Base-by-base conservation (phyloP, 805 yeast species). In the Phaffomyces thermotolerans region DNA sequence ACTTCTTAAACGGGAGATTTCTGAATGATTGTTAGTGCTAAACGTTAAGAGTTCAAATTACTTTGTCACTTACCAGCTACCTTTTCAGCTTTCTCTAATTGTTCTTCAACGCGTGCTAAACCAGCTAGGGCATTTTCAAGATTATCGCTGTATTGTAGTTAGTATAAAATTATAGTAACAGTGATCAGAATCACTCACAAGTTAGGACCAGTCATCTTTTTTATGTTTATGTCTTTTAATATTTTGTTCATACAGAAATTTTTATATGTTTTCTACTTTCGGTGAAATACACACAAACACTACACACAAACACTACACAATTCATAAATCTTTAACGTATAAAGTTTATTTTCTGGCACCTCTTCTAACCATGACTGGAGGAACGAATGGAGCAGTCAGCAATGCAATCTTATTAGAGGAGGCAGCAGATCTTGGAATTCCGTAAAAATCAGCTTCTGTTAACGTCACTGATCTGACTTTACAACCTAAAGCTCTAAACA, bases 401-500 rank as follows among this genome's bases (percentile, higher is more conserved):
- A 77, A 65, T 3, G 97, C 98, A 52, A 91, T 71, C 64, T 88
- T 87, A 65, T 84, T 82, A 33, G 78, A 72, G 9, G 77, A 62
- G 13, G 81, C 81, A 43, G 73, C 67, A 41, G 73, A 64, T 63
- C 76, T 81, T 40, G 84, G 76, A 46, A 84, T 71, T 27, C 83
- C 84, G 51, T 79, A 73, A 4, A 83, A 83, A 55, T 81, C 88
- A 32, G 87, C 87, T 64, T 82, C 84, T n/a, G 81, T 73, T 31
- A 72, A 77, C 17, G 89, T 75, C 30, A 87, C 80, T 42, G 78
- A 73, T 64, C 84, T 86, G 41, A 87, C 77, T 20, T 65, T 62
- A 54, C 96, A 91, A 47, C 99, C 99, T 48, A 91, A 65, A 13
- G 89, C 83, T 60, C 79, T 81, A 64, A 85, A 80, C 45, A 93